Evolutionary conservation across 2,329 filamentous ascomycete species (phyloP).

Genomic region (Pezicula carpinea): DNA sequence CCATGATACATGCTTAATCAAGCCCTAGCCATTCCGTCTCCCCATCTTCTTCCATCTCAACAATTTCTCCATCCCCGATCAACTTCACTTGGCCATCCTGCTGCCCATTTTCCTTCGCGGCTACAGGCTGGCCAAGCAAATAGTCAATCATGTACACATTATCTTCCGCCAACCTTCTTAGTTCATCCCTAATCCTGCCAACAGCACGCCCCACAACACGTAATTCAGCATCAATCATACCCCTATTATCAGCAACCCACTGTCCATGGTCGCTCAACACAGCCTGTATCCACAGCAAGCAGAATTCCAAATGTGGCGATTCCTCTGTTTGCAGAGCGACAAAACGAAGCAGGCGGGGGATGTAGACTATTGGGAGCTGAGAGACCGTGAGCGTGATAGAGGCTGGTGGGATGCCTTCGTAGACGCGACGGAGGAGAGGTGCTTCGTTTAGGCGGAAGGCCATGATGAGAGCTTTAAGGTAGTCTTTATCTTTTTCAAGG

Average conservation of each 20-base stretch:
- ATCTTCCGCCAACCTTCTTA: conserved; percentile 78
- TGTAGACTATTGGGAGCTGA: conserved; percentile 78
- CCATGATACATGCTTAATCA: conserved; percentile 30
- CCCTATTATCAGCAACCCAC: conserved; percentile 76
- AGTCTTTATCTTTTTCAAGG: conserved; percentile 66
- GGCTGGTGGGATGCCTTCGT: conserved; percentile 71
- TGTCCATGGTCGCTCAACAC: conserved; percentile 77
- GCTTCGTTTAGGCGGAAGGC: conserved; percentile 91
- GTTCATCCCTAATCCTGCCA: conserved; percentile 73
- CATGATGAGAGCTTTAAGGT: conserved; percentile 92
- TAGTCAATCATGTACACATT: conserved; percentile 90
- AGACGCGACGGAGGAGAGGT: conserved; percentile 76
- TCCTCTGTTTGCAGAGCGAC: conserved; percentile 84
- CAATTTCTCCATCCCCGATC: conserved; percentile 30
- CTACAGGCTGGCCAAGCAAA: conserved; percentile 51
- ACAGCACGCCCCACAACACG: conserved; percentile 78
- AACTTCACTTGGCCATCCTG: conserved; percentile 25
- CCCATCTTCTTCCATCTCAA: conserved; percentile 31
- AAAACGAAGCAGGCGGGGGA: conserved; percentile 79
- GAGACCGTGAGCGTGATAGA: conserved; percentile 76
- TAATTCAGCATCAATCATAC: conserved; percentile 77
- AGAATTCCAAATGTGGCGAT: conserved; percentile 91
- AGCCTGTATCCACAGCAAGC: conserved; percentile 86
- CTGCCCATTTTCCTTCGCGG: conserved; percentile 21
- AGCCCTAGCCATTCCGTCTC: conserved; percentile 51